These are phyloP conservation scores for Paratinospora sagittata DNA, from an alignment of 164 flowering plant species.

Conservation along the genomic window DNA sequence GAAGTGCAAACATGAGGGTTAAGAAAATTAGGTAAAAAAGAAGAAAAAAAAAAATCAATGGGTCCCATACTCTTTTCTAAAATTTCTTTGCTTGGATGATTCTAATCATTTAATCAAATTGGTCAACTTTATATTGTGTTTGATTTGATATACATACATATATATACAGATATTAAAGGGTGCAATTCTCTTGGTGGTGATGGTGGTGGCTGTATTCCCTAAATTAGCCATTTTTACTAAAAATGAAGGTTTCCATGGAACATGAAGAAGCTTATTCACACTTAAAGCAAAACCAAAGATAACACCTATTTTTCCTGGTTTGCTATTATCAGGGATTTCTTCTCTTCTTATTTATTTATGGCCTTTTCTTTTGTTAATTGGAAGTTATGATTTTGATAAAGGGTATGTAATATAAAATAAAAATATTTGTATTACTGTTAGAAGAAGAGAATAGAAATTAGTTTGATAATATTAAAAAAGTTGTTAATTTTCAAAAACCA, in stretches of 20 bases:
- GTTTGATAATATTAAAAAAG: neutral
- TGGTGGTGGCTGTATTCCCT: neutral
- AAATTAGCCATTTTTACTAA: neutral
- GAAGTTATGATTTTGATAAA: neutral
- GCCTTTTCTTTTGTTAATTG: neutral
- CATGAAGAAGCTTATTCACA: neutral
- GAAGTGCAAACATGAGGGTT: neutral
- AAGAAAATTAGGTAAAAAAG: neutral
- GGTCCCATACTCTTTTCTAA: neutral
- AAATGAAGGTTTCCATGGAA: slow-evolving; percentile 10
- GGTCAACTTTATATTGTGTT: neutral
- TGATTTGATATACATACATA: neutral
- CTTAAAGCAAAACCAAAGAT: slow-evolving; percentile 7
- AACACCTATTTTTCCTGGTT: slow-evolving; percentile 1
- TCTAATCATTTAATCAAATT: slow-evolving; percentile 2
- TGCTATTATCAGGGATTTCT: neutral
- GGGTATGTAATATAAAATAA: neutral
- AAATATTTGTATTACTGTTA: no score
- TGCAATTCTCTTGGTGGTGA: neutral
- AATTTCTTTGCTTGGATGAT: neutral
- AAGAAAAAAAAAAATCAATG: neutral
- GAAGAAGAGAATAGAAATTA: no score
- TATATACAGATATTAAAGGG: neutral
- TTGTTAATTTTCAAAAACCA: neutral
- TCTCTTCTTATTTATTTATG: neutral